Evolutionary conservation across 1,139 yeast species (phyloP).

Genomic region (Yamadazyma spencermartinsiae): DNA sequence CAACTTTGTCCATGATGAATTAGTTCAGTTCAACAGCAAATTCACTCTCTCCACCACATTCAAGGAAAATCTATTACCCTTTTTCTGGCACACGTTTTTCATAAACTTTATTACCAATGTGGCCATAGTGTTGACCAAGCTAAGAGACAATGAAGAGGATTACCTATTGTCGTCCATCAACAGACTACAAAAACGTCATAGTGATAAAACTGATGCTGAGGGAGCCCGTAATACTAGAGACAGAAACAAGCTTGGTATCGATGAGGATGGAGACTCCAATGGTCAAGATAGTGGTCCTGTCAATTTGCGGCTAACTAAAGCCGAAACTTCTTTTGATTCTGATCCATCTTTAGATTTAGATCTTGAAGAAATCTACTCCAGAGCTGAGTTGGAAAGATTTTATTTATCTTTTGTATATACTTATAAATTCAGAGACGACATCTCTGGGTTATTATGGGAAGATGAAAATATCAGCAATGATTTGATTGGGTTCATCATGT

Average conservation of each 20-base stretch:
- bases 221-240: not conserved
- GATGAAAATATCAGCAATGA: slow-evolving; percentile 50
- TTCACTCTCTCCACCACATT: slow-evolving; percentile 25
- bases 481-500: slow-evolving; percentile 71
- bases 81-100: slow-evolving; percentile 54
- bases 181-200: slow-evolving; percentile 25
- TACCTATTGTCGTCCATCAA: slow-evolving; percentile 54
- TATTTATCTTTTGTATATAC: slow-evolving; percentile 75
- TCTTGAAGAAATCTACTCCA: slow-evolving; percentile 59
- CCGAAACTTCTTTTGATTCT: not conserved
- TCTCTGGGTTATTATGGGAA: slow-evolving; percentile 68
- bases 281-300: not conserved
- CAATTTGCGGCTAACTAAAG: not conserved
- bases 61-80: slow-evolving; percentile 35
- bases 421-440: slow-evolving; percentile 59
- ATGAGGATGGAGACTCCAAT: not conserved
- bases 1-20: slow-evolving; percentile 5
- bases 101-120: slow-evolving; percentile 66
- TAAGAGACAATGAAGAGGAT: slow-evolving; percentile 88
- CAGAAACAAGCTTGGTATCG: not conserved
- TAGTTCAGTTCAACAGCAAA: slow-evolving; percentile 11
- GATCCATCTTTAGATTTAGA: slow-evolving; percentile 24
- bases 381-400: slow-evolving; percentile 86
- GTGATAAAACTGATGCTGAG: slow-evolving; percentile 9
- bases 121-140: slow-evolving; percentile 76